Evolutionary conservation across 768 basidiomycete species (phyloP).

Genomic region (Lepiota brunneoincarnata): DNA sequence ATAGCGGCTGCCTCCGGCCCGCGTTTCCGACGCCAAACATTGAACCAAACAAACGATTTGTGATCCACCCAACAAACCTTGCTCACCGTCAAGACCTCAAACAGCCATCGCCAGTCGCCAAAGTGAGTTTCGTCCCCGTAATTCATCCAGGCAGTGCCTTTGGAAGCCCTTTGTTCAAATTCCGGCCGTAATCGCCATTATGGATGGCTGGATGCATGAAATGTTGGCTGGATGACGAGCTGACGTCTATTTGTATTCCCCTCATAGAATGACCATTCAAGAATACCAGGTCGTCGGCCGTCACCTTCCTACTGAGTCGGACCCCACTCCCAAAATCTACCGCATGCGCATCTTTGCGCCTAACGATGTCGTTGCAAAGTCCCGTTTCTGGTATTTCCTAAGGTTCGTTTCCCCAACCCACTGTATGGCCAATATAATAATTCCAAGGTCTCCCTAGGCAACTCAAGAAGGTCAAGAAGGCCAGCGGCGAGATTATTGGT

Average conservation of each 20-base stretch:
- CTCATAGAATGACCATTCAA: slow-evolving; percentile 66
- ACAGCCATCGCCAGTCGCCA: neutral
- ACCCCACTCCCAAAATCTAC: slow-evolving; percentile 97
- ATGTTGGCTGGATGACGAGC: slow-evolving; percentile 11
- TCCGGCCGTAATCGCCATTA: neutral
- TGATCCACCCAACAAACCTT: slow-evolving; percentile 1
- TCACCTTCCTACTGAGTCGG: slow-evolving; percentile 90
- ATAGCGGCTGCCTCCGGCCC: neutral
- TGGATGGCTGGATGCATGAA: slow-evolving; percentile 13
- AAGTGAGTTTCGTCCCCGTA: slow-evolving; percentile 10
- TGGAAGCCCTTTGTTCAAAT: neutral
- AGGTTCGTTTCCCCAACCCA: slow-evolving; percentile 46
- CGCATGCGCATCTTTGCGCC: slow-evolving; percentile 99
- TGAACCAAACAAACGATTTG: slow-evolving; percentile 4
- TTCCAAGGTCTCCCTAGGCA: slow-evolving; percentile 48
- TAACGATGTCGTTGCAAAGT: slow-evolving; percentile 98
- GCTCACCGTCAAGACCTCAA: slow-evolving; percentile 12
- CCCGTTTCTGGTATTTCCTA: slow-evolving; percentile 99
- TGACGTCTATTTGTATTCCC: slow-evolving; percentile 12
- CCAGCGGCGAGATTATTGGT: slow-evolving; percentile 97
- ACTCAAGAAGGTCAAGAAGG: slow-evolving; percentile 99
- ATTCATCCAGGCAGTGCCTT: neutral
- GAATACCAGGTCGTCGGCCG: slow-evolving; percentile 99
- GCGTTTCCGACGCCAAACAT: neutral
- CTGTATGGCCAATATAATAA: neutral